A percentile compares a stretch with the other conserved stretches of the same genome.
These are phyloP conservation scores for Bipolaris bicolor DNA, from an alignment of 2,329 filamentous ascomycete genomes.

Conservation along the genomic window DNA sequence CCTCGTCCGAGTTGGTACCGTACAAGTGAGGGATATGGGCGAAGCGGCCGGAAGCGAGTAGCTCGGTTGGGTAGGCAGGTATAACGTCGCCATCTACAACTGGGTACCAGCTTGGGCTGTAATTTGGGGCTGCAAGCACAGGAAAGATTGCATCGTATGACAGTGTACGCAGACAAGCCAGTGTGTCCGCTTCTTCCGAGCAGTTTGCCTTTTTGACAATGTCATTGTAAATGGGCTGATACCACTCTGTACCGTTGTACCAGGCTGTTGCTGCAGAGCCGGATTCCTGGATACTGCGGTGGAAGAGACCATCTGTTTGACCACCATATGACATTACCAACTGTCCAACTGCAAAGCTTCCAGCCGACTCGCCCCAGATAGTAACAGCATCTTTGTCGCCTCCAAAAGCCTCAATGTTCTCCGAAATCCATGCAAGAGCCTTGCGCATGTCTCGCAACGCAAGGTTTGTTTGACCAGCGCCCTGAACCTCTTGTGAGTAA, in stretches of 20 bases:
- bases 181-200: conserved; percentile 50
- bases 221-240: conserved; percentile 55
- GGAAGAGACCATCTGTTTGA: conserved; percentile 44
- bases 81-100: conserved; percentile 65
- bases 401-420: conserved; percentile 54
- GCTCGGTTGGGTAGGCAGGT: conserved; percentile 58
- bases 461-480: conserved; percentile 54
- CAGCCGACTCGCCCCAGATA: conserved; percentile 56
- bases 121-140: conserved; percentile 55
- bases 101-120: conserved; percentile 51
- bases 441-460: conserved; percentile 53
- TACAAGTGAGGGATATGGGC: conserved; percentile 68
- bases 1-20: conserved; percentile 71
- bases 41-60: conserved; percentile 64
- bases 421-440: conserved; percentile 54
- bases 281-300: conserved; percentile 47
- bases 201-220: conserved; percentile 62
- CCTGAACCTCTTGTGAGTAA: conserved; percentile 54
- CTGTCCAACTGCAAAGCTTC: conserved; percentile 51
- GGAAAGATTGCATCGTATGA: conserved; percentile 65
- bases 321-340: conserved; percentile 45
- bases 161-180: conserved; percentile 62
- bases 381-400: conserved; percentile 52
- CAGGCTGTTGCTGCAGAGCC: conserved; percentile 48
- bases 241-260: conserved; percentile 52